Conservation (phyloP, 2,329 filamentous ascomycete genomes). For the Metarhizium anisopliae region DNA sequence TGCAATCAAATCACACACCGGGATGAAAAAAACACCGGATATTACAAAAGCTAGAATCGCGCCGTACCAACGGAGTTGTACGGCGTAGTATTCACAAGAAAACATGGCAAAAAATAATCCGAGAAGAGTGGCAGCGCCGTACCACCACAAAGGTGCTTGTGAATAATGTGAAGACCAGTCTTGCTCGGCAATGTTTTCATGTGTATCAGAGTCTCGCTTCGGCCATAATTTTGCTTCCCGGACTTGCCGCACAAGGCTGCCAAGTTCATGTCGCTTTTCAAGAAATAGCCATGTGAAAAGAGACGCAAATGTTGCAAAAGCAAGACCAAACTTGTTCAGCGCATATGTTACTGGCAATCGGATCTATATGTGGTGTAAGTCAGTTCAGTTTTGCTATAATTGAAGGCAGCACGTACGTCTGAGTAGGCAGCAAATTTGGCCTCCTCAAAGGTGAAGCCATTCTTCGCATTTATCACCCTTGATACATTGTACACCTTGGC, state of each 20-base stretch:
- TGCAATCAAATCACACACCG: constrained; percentile 10
- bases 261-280: constrained; percentile 19
- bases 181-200: neutral
- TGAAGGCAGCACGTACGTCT: constrained; percentile 22
- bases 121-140: constrained; percentile 9
- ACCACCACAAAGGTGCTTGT: constrained; percentile 18
- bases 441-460: constrained; percentile 32
- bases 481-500: constrained; percentile 38
- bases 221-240: neutral
- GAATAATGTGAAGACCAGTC: constrained; percentile 6
- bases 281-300: constrained; percentile 23
- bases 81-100: constrained; percentile 20
- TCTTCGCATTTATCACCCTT: constrained; percentile 34
- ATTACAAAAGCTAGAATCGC: constrained; percentile 18
- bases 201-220: neutral
- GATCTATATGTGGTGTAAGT: constrained; percentile 11
- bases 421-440: constrained; percentile 43
- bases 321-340: constrained; percentile 41
- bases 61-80: constrained; percentile 23
- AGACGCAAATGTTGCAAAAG: constrained; percentile 40
- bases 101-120: constrained; percentile 19
- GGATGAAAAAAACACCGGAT: constrained; percentile 20
- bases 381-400: neutral
- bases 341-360: constrained; percentile 36
- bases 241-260: neutral